Base-by-base conservation (phyloP, 2,329 filamentous ascomycete species). In the Paracoccidioides brasiliensis region DNA sequence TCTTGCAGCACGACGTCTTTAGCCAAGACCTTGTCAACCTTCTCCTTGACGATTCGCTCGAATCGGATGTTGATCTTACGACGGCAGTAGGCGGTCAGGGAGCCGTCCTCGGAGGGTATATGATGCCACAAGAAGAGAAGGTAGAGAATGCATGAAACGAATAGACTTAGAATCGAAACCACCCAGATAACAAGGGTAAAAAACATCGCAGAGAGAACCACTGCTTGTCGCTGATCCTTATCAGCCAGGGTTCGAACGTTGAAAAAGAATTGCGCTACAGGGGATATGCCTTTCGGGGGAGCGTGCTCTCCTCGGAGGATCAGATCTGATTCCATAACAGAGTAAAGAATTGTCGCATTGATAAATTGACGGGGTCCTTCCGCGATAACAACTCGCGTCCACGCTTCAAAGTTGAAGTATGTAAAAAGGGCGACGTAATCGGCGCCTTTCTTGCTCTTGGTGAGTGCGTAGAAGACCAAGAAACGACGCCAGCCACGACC, bases 101-200 rank as follows among this genome's bases (percentile, higher is more conserved):
- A 84, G 5, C 89, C 88, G 65, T 96, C 90, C 9, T 82, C 77
- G 40, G 80, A 80, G 1, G 90, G 90, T 58, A 98, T 91, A 72
- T 91, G 93, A 70, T 93, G 87, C 80, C 87, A 95, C 5, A 98
- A 78, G 70, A 95, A 98, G 64, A 88, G 81, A 41, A 95, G 70
- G 71, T 95, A 97, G 58, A 95, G 83, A 1, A 94, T 64, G 28
- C 83, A 74, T 0, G 88, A 89, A 8, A 87, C 66, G n/a, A 91
- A 73, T 52, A 97, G 77, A 56, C 75, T 78, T 54, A 97, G 67
- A 5, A 86, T 80, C 0, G 86, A 86, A 63, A 97, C 83, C 12
- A 90, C 78, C 91, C 91, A 97, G 62, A 97, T 82, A 55, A 96
- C 69, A 28, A 95, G 70, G 3, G 91, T 96, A 72, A 95, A 97